phyloP scores from a whole-genome alignment of 208 protist species.

The Wallacemonas rigidus region DNA sequence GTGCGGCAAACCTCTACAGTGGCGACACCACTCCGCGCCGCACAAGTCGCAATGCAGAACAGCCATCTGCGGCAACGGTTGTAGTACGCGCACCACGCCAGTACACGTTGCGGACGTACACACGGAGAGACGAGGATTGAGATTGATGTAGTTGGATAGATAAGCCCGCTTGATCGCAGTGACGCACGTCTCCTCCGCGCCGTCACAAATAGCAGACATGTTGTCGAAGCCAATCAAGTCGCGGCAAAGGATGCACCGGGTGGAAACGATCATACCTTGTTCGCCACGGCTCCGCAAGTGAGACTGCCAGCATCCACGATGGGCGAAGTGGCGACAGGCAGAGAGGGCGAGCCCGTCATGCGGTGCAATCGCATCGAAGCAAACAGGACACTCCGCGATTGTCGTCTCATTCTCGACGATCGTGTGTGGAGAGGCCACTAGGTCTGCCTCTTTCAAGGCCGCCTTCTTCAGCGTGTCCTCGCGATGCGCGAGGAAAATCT shows the following conservation, averaged over 20 bases:
- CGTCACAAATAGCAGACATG: constrained; percentile 23
- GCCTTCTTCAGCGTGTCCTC: not conserved
- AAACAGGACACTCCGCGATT: constrained; percentile 21
- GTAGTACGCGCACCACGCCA: constrained; percentile 45
- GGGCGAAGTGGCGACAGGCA: constrained; percentile 39
- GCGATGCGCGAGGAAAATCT: not conserved
- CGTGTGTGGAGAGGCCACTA: not conserved
- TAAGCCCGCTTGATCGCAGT: constrained; percentile 9
- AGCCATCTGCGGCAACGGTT: constrained; percentile 32
- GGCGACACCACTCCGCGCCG: constrained; percentile 47
- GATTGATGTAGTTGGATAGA: constrained; percentile 28
- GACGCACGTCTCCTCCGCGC: not conserved
- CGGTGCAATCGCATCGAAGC: constrained; percentile 15
- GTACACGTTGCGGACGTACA: constrained; percentile 65
- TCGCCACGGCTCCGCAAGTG: constrained; percentile 26
- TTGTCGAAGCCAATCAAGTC: constrained; percentile 29
- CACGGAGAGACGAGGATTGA: constrained; percentile 54
- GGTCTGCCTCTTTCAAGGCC: not conserved
- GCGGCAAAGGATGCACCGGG: constrained; percentile 26
- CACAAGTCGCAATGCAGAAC: constrained; percentile 58
- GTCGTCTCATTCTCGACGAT: not conserved
- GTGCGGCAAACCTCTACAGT: constrained; percentile 45
- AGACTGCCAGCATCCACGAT: constrained; percentile 39
- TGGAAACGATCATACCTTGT: constrained; percentile 20
- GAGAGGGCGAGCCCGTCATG: constrained; percentile 27